A percentile compares a stretch with the other conserved stretches of the same genome.
These are phyloP conservation scores for Pneumocystis carinii DNA, from an alignment of 1,139 yeast species.

Conservation along the genomic window DNA sequence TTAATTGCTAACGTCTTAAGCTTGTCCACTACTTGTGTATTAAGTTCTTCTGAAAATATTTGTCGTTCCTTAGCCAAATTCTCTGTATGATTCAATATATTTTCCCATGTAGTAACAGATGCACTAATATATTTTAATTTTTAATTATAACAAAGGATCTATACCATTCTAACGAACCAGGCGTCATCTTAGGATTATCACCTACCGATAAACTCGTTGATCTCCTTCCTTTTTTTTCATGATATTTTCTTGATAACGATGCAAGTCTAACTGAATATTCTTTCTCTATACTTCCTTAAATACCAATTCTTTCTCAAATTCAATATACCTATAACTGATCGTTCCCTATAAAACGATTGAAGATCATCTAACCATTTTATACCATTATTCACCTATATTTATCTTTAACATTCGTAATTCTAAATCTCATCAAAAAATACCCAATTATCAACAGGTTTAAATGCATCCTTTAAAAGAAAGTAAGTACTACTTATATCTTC, in stretches of 20 bases:
- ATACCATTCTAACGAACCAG: constrained; percentile 66
- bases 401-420: neutral
- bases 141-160: neutral
- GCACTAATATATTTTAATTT: constrained; percentile 33
- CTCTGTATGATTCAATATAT: constrained; percentile 74
- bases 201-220: constrained; percentile 72
- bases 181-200: constrained; percentile 76
- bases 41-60: constrained; percentile 48
- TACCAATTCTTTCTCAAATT: neutral
- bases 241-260: constrained; percentile 50
- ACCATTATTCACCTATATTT: constrained; percentile 37
- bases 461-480: constrained; percentile 10
- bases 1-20: constrained; percentile 40
- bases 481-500: neutral
- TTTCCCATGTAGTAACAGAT: constrained; percentile 87
- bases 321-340: constrained; percentile 38
- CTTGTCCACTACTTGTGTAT: constrained; percentile 47
- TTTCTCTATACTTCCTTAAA: constrained; percentile 33
- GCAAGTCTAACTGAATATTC: constrained; percentile 64
- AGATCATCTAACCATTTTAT: constrained; percentile 63
- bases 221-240: constrained; percentile 59
- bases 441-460: constrained; percentile 13
- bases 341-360: constrained; percentile 67
- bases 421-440: neutral
- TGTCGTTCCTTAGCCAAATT: constrained; percentile 54